Conservation (phyloP, 2,329 filamentous ascomycete genomes). For the Aspergillus persii region DNA sequence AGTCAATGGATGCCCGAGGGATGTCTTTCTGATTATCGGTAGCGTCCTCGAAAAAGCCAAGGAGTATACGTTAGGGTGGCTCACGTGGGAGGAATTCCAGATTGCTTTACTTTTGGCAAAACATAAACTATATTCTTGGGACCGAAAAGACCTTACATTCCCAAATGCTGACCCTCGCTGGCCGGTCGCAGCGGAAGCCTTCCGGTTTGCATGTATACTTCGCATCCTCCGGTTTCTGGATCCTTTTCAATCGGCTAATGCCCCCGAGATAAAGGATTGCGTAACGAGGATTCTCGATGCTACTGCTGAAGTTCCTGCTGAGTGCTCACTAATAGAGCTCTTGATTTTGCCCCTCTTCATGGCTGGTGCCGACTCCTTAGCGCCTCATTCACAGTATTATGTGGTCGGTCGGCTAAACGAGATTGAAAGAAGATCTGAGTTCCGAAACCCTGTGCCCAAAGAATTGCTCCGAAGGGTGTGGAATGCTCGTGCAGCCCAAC, state of each 20-base stretch:
- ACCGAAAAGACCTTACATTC: slow-evolving; percentile 17
- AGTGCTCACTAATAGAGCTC: slow-evolving; percentile 26
- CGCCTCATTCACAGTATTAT: slow-evolving; percentile 30
- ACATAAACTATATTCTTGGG: slow-evolving; percentile 24
- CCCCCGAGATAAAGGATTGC: slow-evolving; percentile 23
- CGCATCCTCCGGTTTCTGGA: slow-evolving; percentile 28
- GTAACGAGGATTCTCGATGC: slow-evolving; percentile 28
- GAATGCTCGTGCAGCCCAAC: slow-evolving; percentile 22
- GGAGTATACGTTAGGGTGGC: slow-evolving; percentile 20
- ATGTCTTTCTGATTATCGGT: slow-evolving; percentile 30
- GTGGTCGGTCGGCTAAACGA: slow-evolving; percentile 26
- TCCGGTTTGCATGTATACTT: slow-evolving; percentile 28
- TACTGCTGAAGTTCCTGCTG: slow-evolving; percentile 21
- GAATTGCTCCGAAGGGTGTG: slow-evolving; percentile 26
- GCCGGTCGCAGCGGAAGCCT: slow-evolving; percentile 25
- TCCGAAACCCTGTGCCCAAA: slow-evolving; percentile 22
- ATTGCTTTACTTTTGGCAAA: slow-evolving; percentile 16
- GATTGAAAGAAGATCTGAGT: slow-evolving; percentile 25
- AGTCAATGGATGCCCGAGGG: slow-evolving; percentile 31
- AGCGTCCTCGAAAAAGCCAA: slow-evolving; percentile 28
- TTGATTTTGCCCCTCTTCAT: slow-evolving; percentile 31
- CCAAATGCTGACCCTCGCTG: slow-evolving; percentile 25
- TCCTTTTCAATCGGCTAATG: slow-evolving; percentile 17
- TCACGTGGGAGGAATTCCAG: slow-evolving; percentile 18
- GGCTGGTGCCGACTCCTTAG: slow-evolving; percentile 27